Conservation (phyloP, 225 moss, liverwort and hornwort species). For the Rhytidiadelphus loreus region DNA sequence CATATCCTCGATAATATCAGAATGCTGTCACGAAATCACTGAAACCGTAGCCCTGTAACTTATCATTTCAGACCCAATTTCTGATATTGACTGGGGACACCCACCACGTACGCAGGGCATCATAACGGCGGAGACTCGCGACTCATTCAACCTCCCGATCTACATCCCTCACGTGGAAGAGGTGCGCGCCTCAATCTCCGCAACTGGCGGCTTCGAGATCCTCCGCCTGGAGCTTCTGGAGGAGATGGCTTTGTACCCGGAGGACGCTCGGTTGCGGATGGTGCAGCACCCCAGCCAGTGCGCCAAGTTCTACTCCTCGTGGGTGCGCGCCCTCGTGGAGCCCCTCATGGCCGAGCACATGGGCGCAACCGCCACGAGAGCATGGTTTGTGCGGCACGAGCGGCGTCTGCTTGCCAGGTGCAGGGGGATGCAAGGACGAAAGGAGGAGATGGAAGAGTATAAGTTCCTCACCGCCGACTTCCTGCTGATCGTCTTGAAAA, state of each 20-base stretch:
- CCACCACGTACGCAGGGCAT: slow-evolving; percentile 9
- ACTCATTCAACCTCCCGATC: slow-evolving; percentile 59
- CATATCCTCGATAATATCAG: not conserved
- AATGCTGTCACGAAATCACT: not conserved
- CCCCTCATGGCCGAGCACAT: slow-evolving; percentile 56
- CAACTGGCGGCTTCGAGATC: slow-evolving; percentile 19
- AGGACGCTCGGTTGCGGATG: slow-evolving; percentile 21
- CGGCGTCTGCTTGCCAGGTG: slow-evolving; percentile 27
- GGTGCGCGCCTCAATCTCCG: slow-evolving; percentile 26
- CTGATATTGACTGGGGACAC: not conserved
- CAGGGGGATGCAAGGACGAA: slow-evolving; percentile 1
- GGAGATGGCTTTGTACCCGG: slow-evolving; percentile 37
- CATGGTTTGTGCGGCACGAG: slow-evolving; percentile 40
- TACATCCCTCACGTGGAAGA: slow-evolving; percentile 50
- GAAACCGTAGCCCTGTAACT: not conserved
- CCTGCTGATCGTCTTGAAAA: slow-evolving; percentile 10
- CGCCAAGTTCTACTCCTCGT: slow-evolving; percentile 59
- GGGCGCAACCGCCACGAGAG: slow-evolving; percentile 5
- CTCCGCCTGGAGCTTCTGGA: slow-evolving; percentile 32
- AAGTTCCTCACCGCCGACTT: slow-evolving; percentile 24
- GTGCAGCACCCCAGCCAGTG: slow-evolving; percentile 26
- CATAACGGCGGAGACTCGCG: slow-evolving; percentile 27
- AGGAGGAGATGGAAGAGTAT: slow-evolving; percentile 1
- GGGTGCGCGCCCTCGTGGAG: slow-evolving; percentile 55
- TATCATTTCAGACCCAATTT: not conserved